These are phyloP conservation scores for Apiotrichum mycotoxinovorans DNA, from an alignment of 1,284 basidiomycete species.

Conservation along the genomic window DNA sequence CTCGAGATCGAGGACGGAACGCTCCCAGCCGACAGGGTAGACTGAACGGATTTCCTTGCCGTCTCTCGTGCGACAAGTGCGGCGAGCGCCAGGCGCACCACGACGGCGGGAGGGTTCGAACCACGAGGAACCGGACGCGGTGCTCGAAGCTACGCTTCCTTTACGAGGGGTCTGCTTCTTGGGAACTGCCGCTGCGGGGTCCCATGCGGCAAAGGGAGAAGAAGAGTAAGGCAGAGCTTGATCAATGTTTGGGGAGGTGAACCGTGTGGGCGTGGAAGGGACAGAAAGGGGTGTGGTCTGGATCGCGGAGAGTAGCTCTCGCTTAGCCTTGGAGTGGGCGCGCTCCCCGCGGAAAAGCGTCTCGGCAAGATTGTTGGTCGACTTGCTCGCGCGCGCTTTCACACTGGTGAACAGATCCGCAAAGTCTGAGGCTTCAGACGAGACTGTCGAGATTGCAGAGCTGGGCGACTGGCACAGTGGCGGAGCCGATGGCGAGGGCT, in stretches of 20 bases:
- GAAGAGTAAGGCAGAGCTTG: slow-evolving; percentile 26
- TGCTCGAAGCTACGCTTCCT: background rate
- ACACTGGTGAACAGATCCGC: slow-evolving; percentile 1
- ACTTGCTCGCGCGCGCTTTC: background rate
- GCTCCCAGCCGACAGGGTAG: slow-evolving; percentile 46
- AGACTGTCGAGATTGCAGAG: background rate
- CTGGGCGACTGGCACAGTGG: background rate
- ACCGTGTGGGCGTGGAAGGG: background rate
- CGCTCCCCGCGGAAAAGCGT: background rate
- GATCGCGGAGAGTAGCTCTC: background rate
- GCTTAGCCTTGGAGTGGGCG: background rate
- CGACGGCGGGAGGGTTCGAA: slow-evolving; percentile 16
- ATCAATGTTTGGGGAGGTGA: slow-evolving; percentile 23
- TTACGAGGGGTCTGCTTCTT: background rate
- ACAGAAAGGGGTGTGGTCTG: background rate
- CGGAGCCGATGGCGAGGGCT: background rate
- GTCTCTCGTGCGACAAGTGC: slow-evolving; percentile 7
- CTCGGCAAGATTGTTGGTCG: slow-evolving; percentile 4
- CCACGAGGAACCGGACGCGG: slow-evolving; percentile 15
- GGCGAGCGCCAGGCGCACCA: slow-evolving; percentile 12
- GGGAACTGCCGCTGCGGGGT: slow-evolving; percentile 4
- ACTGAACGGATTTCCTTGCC: slow-evolving; percentile 16
- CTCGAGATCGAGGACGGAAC: slow-evolving; percentile 44
- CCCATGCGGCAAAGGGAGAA: slow-evolving; percentile 30
- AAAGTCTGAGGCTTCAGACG: slow-evolving; percentile 12